A percentile compares a stretch with the other conserved stretches of the same genome.
phyloP scores from a whole-genome alignment of 208 protist species.

The Endotrypanum monterogeii region DNA sequence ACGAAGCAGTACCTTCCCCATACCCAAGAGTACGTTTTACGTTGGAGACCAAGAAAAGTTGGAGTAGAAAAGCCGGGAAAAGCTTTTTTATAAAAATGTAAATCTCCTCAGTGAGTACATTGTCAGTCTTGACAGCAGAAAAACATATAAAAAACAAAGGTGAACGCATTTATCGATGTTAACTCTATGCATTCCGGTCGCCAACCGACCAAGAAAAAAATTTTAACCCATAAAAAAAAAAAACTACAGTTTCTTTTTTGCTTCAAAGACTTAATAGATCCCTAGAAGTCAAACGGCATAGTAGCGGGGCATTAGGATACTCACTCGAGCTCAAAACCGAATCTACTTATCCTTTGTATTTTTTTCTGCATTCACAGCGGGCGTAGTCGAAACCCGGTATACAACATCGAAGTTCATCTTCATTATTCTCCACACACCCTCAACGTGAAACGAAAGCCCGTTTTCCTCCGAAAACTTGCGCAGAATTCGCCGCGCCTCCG shows the following conservation, averaged over 20 bases:
- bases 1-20: neutral
- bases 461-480: conserved; percentile 83
- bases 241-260: neutral
- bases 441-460: conserved; percentile 68
- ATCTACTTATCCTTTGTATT: conserved; percentile 11
- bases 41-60: neutral
- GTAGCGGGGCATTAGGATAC: neutral
- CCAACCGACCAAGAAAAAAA: neutral
- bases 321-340: neutral
- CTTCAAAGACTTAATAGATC: too few species aligned
- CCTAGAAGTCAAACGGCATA: neutral
- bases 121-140: neutral
- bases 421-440: conserved; percentile 56
- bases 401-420: conserved; percentile 79
- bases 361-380: conserved; percentile 22
- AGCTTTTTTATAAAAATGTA: neutral
- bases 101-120: neutral
- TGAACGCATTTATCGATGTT: neutral
- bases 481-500: conserved; percentile 50
- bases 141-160: neutral
- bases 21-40: neutral
- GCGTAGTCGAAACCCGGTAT: conserved; percentile 28
- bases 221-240: neutral
- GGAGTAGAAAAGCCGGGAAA: neutral
- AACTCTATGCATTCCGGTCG: neutral